These are phyloP conservation scores for Solanum pimpinellifolium DNA, from an alignment of 257 asterid species.

Conservation along the genomic window DNA sequence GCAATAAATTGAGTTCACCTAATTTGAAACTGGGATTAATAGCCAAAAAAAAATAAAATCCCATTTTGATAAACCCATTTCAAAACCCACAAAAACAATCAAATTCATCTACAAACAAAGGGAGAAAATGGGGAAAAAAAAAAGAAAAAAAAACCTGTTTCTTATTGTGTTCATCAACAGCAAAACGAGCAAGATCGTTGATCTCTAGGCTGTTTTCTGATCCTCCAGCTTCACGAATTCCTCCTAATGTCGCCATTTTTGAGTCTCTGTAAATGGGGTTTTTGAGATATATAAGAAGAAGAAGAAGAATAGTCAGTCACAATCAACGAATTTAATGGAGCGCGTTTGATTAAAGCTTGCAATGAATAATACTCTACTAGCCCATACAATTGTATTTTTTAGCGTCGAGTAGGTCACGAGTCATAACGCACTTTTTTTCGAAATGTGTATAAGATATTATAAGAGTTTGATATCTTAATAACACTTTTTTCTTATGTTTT, in stretches of 20 bases:
- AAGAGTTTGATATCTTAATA: no score
- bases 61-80: background rate
- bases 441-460: no score
- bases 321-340: background rate
- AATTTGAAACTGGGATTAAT: background rate
- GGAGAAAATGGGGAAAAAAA: background rate
- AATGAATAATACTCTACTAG: background rate
- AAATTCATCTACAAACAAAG: background rate
- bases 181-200: slow-evolving; percentile 67
- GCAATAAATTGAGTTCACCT: background rate
- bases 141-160: slow-evolving; percentile 33
- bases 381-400: no score
- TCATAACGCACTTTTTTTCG: accelerated
- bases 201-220: slow-evolving; percentile 60
- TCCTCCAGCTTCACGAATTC: slow-evolving; percentile 34
- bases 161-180: slow-evolving; percentile 57
- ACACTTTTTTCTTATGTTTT: no score
- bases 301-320: background rate
- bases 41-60: no score
- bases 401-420: accelerated
- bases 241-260: slow-evolving; percentile 45
- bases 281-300: background rate
- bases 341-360: background rate
- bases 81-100: background rate
- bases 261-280: background rate